These are phyloP conservation scores for Tephrocybe sp. DNA, from an alignment of 768 basidiomycete species.

Conservation along the genomic window DNA sequence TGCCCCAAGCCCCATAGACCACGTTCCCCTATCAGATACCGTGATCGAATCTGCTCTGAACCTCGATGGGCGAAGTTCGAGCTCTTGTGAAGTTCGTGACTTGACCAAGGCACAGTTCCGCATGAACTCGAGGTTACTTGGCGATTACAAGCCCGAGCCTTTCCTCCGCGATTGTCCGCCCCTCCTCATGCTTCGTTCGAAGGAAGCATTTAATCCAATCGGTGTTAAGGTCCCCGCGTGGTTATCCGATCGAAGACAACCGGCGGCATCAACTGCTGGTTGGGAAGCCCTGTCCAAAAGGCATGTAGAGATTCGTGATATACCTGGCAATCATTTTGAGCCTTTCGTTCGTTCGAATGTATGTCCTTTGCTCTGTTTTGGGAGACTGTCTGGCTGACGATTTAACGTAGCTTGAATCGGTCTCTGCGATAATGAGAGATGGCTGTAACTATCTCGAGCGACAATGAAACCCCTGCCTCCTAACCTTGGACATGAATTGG, in stretches of 20 bases:
- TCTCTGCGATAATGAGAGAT: conserved; percentile 30
- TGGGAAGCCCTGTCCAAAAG: conserved; percentile 47
- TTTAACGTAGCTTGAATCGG: conserved; percentile 23
- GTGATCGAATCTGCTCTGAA: conserved; percentile 48
- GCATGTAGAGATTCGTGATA: conserved; percentile 43
- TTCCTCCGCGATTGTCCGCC: conserved; percentile 25
- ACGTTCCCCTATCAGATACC: conserved; percentile 47
- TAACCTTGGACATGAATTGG: neutral
- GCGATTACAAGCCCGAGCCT: conserved; percentile 38
- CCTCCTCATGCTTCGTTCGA: conserved; percentile 53
- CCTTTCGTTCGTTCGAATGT: conserved; percentile 54
- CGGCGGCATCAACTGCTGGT: conserved; percentile 27
- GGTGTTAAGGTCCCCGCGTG: conserved; percentile 43
- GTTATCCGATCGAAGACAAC: conserved; percentile 46
- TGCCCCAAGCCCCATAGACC: conserved; percentile 55
- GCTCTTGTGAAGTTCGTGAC: conserved; percentile 26
- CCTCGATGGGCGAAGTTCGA: conserved; percentile 24
- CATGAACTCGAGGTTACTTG: conserved; percentile 46
- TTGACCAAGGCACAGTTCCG: conserved; percentile 48
- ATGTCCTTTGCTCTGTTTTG: conserved; percentile 7
- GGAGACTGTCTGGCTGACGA: neutral
- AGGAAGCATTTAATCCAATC: conserved; percentile 38
- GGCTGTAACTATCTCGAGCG: conserved; percentile 22
- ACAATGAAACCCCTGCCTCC: neutral
- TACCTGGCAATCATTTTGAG: conserved; percentile 68